These are phyloP conservation scores for Trichocomaceae sp. DNA, from an alignment of 2,329 filamentous ascomycete genomes.

Conservation along the genomic window DNA sequence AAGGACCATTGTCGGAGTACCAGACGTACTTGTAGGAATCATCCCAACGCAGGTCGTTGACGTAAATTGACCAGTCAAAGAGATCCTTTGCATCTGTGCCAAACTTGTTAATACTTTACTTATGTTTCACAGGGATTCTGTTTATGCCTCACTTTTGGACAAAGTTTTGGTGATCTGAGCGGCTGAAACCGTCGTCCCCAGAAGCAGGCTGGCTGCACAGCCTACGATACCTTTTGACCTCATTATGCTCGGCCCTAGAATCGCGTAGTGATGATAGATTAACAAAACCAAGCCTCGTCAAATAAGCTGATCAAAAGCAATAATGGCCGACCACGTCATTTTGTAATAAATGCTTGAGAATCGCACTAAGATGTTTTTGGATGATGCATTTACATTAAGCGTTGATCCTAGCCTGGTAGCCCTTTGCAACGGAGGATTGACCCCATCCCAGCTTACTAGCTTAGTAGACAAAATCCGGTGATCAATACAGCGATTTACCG, in stretches of 20 bases:
- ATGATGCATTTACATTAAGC: too few species aligned
- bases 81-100: conserved; percentile 5
- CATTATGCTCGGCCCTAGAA: background rate
- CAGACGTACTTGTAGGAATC: conserved; percentile 5
- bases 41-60: conserved; percentile 4
- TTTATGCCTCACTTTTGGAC: background rate
- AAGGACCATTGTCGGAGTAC: conserved; percentile 31
- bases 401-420: too few species aligned
- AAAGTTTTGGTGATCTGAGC: conserved; percentile 1
- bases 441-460: too few species aligned
- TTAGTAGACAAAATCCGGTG: too few species aligned
- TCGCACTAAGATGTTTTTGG: background rate
- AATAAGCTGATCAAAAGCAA: background rate
- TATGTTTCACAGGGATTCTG: too few species aligned
- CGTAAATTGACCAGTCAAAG: conserved; percentile 3
- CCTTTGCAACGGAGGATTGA: too few species aligned
- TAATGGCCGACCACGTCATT: background rate
- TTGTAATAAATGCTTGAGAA: background rate
- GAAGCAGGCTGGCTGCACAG: background rate
- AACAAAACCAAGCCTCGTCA: too few species aligned
- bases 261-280: too few species aligned
- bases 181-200: background rate
- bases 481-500: too few species aligned
- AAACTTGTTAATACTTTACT: too few species aligned
- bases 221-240: background rate